Conservation (phyloP, 352 stramenopile species). For the Pelagophyceae sp. region DNA sequence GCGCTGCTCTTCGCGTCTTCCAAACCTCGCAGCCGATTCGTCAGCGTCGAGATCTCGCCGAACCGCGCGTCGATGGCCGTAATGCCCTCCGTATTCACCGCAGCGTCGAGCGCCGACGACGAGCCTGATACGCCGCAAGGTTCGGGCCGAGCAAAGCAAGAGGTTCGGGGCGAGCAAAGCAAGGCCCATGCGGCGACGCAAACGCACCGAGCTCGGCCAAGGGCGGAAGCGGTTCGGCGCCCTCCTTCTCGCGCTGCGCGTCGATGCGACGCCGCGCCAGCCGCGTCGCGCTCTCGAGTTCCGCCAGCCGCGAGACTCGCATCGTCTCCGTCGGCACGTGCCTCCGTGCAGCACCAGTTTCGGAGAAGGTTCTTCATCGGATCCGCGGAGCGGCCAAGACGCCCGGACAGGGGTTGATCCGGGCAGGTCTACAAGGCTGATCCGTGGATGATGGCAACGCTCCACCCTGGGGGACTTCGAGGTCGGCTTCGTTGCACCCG, state of each 20-base stretch:
- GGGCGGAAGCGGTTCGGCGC: slow-evolving; percentile 11
- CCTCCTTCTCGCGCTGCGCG: slow-evolving; percentile 23
- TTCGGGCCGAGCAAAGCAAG: background rate
- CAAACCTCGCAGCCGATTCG: background rate
- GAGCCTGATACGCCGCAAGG: background rate
- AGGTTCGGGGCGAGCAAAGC: background rate
- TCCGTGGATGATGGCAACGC: too few relatives aligned
- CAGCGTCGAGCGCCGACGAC: background rate
- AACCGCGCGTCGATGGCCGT: background rate
- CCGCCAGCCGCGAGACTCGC: background rate
- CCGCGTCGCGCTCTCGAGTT: slow-evolving; percentile 10
- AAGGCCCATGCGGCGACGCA: background rate
- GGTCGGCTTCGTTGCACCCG: too few relatives aligned
- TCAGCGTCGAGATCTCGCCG: background rate
- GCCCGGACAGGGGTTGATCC: too few relatives aligned
- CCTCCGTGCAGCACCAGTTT: too few relatives aligned
- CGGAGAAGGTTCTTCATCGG: too few relatives aligned
- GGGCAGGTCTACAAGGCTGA: too few relatives aligned
- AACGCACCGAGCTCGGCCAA: background rate
- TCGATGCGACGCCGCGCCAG: slow-evolving; percentile 13
- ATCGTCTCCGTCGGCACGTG: too few relatives aligned
- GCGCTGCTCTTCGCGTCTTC: background rate
- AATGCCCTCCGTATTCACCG: background rate
- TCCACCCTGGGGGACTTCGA: too few relatives aligned
- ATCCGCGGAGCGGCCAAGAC: too few relatives aligned